Evolutionary conservation across 148 eudicot species (phyloP).

Genomic region (Amaranthus hypochondriacus): DNA sequence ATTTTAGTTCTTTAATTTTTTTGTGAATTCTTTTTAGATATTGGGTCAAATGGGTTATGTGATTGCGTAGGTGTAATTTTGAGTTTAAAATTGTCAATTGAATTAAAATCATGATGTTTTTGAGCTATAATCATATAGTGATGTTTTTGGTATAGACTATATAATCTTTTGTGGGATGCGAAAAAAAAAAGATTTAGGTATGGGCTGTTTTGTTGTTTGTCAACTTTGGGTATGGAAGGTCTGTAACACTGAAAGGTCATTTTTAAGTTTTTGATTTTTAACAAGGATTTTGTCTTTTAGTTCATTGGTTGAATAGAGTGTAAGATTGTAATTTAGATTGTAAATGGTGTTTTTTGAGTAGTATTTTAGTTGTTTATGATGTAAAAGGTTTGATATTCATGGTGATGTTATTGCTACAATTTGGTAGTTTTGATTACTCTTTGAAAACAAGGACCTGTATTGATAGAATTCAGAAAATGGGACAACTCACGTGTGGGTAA

Average conservation of each 20-base stretch:
- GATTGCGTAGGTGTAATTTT: not conserved
- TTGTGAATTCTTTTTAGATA: no score
- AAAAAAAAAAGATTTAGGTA: no score
- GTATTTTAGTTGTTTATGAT: no score
- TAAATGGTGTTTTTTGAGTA: no score
- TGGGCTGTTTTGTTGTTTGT: not conserved
- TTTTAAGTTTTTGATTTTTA: not conserved
- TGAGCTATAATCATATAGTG: not conserved
- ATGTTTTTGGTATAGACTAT: not conserved
- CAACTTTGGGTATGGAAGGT: slow-evolving; percentile 4
- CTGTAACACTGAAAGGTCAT: not conserved
- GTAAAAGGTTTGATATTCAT: no score
- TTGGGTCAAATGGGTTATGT: no score
- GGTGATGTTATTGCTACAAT: no score
- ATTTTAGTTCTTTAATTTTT: not conserved
- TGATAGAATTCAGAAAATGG: no score
- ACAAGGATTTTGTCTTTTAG: not conserved
- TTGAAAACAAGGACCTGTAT: no score
- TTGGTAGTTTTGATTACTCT: no score
- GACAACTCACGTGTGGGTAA: no score
- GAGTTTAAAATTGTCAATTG: not conserved
- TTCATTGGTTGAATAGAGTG: not conserved
- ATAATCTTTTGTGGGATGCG: not conserved
- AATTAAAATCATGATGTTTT: not conserved
- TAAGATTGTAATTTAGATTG: not conserved